A percentile compares a stretch with the other conserved stretches of the same genome.
Evolutionary conservation across 768 basidiomycete genomes (phyloP).

Genomic region (Boletales sp.): DNA sequence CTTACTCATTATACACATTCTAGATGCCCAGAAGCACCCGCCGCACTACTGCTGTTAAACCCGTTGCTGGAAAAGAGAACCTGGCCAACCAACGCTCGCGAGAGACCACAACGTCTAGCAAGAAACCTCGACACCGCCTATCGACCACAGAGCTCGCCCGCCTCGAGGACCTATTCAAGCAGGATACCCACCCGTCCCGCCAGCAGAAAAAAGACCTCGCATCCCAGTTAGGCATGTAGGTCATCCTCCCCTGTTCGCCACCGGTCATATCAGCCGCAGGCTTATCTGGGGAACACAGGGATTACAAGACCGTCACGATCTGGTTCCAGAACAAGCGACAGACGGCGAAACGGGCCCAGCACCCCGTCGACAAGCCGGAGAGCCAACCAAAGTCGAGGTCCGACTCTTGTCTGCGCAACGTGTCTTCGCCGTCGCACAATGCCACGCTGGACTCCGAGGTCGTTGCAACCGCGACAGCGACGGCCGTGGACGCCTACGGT

Average conservation of each 20-base stretch:
- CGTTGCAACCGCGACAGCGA: neutral
- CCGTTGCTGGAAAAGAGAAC: conserved; percentile 18
- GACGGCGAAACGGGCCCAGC: conserved; percentile 34
- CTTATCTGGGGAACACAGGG: conserved; percentile 23
- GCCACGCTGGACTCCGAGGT: conserved; percentile 17
- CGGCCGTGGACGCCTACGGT: neutral
- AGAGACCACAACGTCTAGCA: conserved; percentile 5
- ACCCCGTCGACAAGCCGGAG: neutral
- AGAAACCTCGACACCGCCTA: conserved; percentile 37
- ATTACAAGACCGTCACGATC: conserved; percentile 52
- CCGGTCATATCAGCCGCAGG: no score
- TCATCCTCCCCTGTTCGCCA: neutral
- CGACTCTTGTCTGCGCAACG: conserved; percentile 24
- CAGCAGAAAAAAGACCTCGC: conserved; percentile 29
- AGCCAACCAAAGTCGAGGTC: neutral
- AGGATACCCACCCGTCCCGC: conserved; percentile 29
- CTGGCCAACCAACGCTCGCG: neutral
- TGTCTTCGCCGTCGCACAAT: conserved; percentile 29
- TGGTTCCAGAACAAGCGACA: conserved; percentile 86
- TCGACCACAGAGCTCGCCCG: conserved; percentile 26
- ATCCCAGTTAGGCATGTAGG: conserved; percentile 27
- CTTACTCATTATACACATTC: conserved; percentile 2
- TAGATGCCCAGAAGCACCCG: conserved; percentile 32
- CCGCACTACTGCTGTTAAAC: conserved; percentile 9
- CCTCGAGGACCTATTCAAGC: conserved; percentile 26